Evolutionary conservation across 768 basidiomycete species (phyloP).

Genomic region (Chalciporus chontae): DNA sequence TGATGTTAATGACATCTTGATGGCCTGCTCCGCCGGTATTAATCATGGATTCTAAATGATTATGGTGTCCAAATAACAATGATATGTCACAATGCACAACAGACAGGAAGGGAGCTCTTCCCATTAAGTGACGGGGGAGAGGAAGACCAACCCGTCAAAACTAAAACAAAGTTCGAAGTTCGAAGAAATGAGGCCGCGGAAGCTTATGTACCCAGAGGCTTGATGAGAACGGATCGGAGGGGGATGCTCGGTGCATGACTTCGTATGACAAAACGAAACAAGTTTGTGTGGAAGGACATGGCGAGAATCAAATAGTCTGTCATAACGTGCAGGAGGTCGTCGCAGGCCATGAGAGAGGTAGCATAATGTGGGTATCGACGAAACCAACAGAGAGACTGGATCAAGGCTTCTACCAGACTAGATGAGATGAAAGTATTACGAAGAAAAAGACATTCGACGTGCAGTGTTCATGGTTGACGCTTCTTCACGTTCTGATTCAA

Average conservation of each 20-base stretch:
- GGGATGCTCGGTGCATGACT: slow-evolving; percentile 14
- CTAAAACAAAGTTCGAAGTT: slow-evolving; percentile 4
- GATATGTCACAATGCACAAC: slow-evolving; percentile 22
- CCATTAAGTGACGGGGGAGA: slow-evolving; percentile 21
- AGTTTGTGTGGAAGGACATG: slow-evolving; percentile 19
- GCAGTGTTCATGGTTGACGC: slow-evolving; percentile 59
- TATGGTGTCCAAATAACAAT: slow-evolving; percentile 14
- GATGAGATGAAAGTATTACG: slow-evolving; percentile 23
- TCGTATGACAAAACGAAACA: slow-evolving; percentile 28
- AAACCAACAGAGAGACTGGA: slow-evolving; percentile 15
- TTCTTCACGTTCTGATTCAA: slow-evolving; percentile 96
- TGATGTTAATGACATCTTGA: not conserved
- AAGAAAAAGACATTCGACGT: slow-evolving; percentile 14
- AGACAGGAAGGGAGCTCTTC: slow-evolving; percentile 12
- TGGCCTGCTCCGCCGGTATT: not conserved
- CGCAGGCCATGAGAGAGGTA: slow-evolving; percentile 34
- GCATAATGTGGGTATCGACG: slow-evolving; percentile 33
- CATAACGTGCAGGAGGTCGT: slow-evolving; percentile 33
- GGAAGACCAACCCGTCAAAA: slow-evolving; percentile 18
- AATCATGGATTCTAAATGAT: slow-evolving; percentile 9
- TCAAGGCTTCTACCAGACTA: slow-evolving; percentile 18
- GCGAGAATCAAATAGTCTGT: slow-evolving; percentile 34
- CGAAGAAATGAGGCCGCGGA: slow-evolving; percentile 16
- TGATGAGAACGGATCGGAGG: slow-evolving; percentile 9
- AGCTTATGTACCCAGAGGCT: slow-evolving; percentile 11